Evolutionary conservation across 139 green algal genomes (phyloP).

Genomic region (Desmodesmus armatus): DNA sequence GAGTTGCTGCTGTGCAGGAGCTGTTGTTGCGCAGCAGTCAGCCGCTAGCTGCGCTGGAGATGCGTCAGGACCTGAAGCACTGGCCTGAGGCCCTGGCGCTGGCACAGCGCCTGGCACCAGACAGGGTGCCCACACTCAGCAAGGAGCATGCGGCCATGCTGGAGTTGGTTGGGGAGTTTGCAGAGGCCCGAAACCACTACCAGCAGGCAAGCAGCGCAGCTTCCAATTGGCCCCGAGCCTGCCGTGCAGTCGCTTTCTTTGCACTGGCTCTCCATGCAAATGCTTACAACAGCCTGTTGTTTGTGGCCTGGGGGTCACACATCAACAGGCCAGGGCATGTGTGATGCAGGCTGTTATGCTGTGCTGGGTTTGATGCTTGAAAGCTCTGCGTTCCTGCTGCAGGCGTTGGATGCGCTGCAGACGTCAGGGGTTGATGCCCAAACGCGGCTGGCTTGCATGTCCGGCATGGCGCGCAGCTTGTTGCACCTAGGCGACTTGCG

Average conservation of each 20-base stretch:
- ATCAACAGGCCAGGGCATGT: too few relatives aligned
- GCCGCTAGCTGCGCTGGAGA: constrained; percentile 77
- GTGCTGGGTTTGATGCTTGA: too few relatives aligned
- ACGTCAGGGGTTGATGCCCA: background rate
- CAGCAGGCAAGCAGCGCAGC: constrained; percentile 59
- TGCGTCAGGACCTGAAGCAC: constrained; percentile 83
- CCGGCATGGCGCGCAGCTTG: constrained; percentile 69
- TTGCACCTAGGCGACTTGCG: constrained; percentile 79
- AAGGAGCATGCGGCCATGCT: constrained; percentile 73
- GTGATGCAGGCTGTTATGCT: too few relatives aligned
- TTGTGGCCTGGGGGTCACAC: background rate
- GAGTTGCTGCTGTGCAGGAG: constrained; percentile 61
- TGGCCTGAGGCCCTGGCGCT: constrained; percentile 82
- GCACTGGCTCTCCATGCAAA: background rate
- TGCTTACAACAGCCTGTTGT: background rate
- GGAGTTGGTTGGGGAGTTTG: constrained; percentile 65
- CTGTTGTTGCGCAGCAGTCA: constrained; percentile 73
- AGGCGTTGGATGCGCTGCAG: constrained; percentile 54
- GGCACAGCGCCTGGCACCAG: constrained; percentile 74
- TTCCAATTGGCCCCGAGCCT: background rate
- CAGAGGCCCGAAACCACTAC: constrained; percentile 59
- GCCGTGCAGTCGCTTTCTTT: background rate
- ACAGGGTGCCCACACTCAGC: constrained; percentile 57
- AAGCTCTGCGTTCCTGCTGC: too few relatives aligned
- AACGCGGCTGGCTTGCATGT: constrained; percentile 28